Evolutionary conservation across 1,139 yeast species (phyloP).

Genomic region (Pneumocystis sp.): DNA sequence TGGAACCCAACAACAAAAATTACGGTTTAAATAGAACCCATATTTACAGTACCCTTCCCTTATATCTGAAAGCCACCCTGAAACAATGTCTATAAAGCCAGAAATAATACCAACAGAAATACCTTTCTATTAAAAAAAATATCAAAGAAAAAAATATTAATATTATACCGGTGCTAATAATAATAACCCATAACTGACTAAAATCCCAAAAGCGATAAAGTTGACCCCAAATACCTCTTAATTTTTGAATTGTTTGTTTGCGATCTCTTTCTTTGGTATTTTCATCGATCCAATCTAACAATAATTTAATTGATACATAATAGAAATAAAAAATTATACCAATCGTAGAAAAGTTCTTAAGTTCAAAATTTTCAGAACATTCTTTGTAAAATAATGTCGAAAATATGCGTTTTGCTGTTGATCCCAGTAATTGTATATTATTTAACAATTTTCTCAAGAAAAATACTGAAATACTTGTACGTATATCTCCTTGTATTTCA

Average conservation of each 20-base stretch:
- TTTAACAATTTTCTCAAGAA: not conserved
- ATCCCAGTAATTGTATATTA: not conserved
- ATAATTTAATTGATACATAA: not conserved
- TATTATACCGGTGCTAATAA: not conserved
- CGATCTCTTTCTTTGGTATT: not conserved
- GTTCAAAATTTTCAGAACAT: not conserved
- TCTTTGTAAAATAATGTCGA: not conserved
- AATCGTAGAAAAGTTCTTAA: not conserved
- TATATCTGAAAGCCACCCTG: slow-evolving; percentile 70
- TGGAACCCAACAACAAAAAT: slow-evolving; percentile 55
- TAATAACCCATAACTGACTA: not conserved
- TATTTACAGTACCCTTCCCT: slow-evolving; percentile 62
- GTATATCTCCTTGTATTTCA: not conserved
- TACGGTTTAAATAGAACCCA: slow-evolving; percentile 53
- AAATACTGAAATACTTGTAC: not conserved
- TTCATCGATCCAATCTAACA: not conserved
- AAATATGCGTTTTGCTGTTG: not conserved
- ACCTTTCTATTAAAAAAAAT: slow-evolving; percentile 28
- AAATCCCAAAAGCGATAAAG: not conserved
- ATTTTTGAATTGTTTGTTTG: not conserved
- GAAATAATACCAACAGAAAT: slow-evolving; percentile 66
- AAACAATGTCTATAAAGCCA: slow-evolving; percentile 60
- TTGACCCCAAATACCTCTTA: not conserved
- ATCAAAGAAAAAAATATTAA: not conserved
- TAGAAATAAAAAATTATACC: not conserved